These are phyloP conservation scores for Cryptococcus jaspeensis DNA, from an alignment of 1,284 basidiomycete species.

Conservation along the genomic window DNA sequence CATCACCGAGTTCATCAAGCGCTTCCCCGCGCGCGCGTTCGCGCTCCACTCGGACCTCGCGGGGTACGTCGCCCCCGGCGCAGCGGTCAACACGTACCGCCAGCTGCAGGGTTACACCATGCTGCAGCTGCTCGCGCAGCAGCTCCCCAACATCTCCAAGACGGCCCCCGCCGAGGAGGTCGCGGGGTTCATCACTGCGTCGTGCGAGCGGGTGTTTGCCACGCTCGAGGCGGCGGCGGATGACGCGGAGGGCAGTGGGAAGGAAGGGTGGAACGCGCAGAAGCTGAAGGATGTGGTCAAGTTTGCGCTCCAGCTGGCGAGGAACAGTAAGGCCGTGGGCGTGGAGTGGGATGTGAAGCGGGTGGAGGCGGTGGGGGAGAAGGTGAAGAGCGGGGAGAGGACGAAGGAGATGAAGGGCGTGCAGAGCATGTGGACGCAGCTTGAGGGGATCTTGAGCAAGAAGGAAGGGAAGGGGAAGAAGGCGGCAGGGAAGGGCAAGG, in stretches of 20 bases:
- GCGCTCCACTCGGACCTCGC: slow-evolving; percentile 62
- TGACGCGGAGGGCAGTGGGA: slow-evolving; percentile 7
- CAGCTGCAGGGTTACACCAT: slow-evolving; percentile 73
- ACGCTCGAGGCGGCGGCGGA: slow-evolving; percentile 57
- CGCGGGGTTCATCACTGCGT: slow-evolving; percentile 56
- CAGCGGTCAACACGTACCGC: slow-evolving; percentile 71
- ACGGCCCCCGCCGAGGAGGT: slow-evolving; percentile 51
- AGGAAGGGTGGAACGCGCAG: slow-evolving; percentile 57
- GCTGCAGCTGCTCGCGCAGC: slow-evolving; percentile 65
- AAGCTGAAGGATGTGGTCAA: slow-evolving; percentile 81
- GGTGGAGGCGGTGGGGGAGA: slow-evolving; percentile 51
- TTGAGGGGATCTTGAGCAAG: slow-evolving; percentile 45
- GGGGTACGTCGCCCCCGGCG: slow-evolving; percentile 53
- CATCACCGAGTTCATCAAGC: slow-evolving; percentile 74
- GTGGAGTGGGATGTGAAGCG: slow-evolving; percentile 55
- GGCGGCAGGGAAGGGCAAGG: slow-evolving; percentile 4
- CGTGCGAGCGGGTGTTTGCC: slow-evolving; percentile 59
- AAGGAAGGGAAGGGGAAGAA: slow-evolving; percentile 26
- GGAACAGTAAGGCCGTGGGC: slow-evolving; percentile 60
- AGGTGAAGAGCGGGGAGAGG: slow-evolving; percentile 52
- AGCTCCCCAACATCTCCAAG: slow-evolving; percentile 59
- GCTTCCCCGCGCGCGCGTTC: slow-evolving; percentile 70
- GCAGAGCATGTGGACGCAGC: slow-evolving; percentile 57
- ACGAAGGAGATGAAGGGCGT: slow-evolving; percentile 57
- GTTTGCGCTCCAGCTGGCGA: slow-evolving; percentile 63